These are phyloP conservation scores for Hanseniaspora uvarum DNA, from an alignment of 1,139 yeast species.

Conservation along the genomic window DNA sequence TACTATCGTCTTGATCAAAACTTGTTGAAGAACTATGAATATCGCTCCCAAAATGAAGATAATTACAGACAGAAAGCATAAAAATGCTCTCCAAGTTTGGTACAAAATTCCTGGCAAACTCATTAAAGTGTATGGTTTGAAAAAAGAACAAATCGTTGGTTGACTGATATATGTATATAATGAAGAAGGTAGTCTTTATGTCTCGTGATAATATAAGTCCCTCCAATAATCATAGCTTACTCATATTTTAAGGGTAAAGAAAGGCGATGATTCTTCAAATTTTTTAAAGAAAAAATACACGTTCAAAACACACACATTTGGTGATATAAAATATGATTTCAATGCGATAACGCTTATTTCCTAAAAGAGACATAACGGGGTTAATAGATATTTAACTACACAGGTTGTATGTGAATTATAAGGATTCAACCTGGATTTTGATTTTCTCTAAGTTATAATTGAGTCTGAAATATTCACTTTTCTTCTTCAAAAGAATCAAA, in stretches of 20 bases:
- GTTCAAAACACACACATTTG: too few species aligned
- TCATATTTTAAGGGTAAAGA: too few species aligned
- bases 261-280: too few species aligned
- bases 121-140: background rate
- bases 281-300: too few species aligned
- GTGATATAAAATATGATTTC: too few species aligned
- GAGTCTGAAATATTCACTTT: slow-evolving; percentile 57
- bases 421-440: slow-evolving; percentile 35
- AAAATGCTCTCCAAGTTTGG: background rate
- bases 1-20: slow-evolving; percentile 19
- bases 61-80: slow-evolving; percentile 10
- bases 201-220: too few species aligned
- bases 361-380: too few species aligned
- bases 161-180: background rate
- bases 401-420: too few species aligned
- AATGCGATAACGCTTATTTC: too few species aligned
- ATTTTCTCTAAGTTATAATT: slow-evolving; percentile 49
- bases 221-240: too few species aligned
- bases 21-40: slow-evolving; percentile 23
- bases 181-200: background rate
- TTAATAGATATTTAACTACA: too few species aligned
- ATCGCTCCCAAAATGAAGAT: slow-evolving; percentile 20
- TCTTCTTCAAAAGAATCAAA: slow-evolving; percentile 43
- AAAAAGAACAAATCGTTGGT: background rate
- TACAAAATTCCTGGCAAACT: background rate